Evolutionary conservation across 192 early-diverging fungal species (phyloP).

Genomic region (Linnemannia elongata): DNA sequence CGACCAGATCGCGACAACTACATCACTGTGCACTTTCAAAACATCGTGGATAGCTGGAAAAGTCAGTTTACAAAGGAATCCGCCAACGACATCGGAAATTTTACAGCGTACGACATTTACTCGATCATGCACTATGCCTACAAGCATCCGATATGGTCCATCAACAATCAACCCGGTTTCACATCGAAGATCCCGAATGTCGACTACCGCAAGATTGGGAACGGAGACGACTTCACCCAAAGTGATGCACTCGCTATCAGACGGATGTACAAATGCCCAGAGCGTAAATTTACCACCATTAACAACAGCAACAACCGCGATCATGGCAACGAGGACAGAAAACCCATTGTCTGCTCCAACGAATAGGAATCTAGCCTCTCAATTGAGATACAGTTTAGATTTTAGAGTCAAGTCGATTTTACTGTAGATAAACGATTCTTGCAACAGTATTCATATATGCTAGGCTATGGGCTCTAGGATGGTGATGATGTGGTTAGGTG

Average conservation of each 20-base stretch:
- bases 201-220: slow-evolving; percentile 26
- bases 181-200: slow-evolving; percentile 27
- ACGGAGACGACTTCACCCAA: slow-evolving; percentile 30
- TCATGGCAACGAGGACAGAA: slow-evolving; percentile 10
- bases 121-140: slow-evolving; percentile 37
- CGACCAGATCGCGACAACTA: slow-evolving; percentile 38
- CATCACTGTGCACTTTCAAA: slow-evolving; percentile 26
- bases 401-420: too few species aligned
- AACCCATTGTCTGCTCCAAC: slow-evolving; percentile 29
- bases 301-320: slow-evolving; percentile 25
- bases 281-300: slow-evolving; percentile 9
- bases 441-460: too few species aligned
- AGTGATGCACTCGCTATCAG: slow-evolving; percentile 25
- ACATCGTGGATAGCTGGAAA: slow-evolving; percentile 29
- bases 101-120: slow-evolving; percentile 31
- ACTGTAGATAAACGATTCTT: too few species aligned
- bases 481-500: too few species aligned
- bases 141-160: slow-evolving; percentile 22
- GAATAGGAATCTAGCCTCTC: not conserved
- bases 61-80: slow-evolving; percentile 26
- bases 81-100: slow-evolving; percentile 21
- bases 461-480: too few species aligned
- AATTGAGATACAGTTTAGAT: too few species aligned
- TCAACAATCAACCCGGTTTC: slow-evolving; percentile 30
- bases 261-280: slow-evolving; percentile 30